These are phyloP conservation scores for Mycena floridula DNA, from an alignment of 768 basidiomycete species.

Conservation along the genomic window DNA sequence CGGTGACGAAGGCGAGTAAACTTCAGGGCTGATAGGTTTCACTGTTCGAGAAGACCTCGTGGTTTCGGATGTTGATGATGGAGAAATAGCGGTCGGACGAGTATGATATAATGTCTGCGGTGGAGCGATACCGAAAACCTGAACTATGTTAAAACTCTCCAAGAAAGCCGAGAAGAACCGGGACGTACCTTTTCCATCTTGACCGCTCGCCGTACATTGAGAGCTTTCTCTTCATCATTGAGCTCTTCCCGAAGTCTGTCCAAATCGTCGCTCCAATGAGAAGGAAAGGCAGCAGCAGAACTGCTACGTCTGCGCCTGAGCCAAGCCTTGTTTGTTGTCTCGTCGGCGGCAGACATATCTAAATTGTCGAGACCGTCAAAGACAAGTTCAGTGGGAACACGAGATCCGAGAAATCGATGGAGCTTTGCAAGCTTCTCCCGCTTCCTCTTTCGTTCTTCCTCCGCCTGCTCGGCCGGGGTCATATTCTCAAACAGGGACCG, in stretches of 20 bases:
- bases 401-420: conserved; percentile 81
- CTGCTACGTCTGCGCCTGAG: conserved; percentile 47
- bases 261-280: conserved; percentile 46
- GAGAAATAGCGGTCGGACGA: conserved; percentile 33
- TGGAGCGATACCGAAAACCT: conserved; percentile 82
- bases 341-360: conserved; percentile 9
- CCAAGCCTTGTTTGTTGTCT: conserved; percentile 25
- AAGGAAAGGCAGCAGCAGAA: conserved; percentile 39
- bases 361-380: conserved; percentile 38
- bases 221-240: conserved; percentile 66
- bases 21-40: conserved; percentile 8
- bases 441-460: conserved; percentile 61
- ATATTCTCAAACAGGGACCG: conserved; percentile 44
- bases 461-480: conserved; percentile 46
- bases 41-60: conserved; percentile 6
- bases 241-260: conserved; percentile 69
- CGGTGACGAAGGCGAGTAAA: conserved; percentile 8
- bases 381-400: conserved; percentile 66
- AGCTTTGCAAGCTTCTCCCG: conserved; percentile 75
- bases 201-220: conserved; percentile 71
- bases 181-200: conserved; percentile 87
- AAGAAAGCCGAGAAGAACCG: neutral
- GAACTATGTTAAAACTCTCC: conserved; percentile 4
- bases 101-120: conserved; percentile 77
- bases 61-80: neutral